Base-by-base conservation (phyloP, 331 rosid species). In the Pyrus hybrid region DNA sequence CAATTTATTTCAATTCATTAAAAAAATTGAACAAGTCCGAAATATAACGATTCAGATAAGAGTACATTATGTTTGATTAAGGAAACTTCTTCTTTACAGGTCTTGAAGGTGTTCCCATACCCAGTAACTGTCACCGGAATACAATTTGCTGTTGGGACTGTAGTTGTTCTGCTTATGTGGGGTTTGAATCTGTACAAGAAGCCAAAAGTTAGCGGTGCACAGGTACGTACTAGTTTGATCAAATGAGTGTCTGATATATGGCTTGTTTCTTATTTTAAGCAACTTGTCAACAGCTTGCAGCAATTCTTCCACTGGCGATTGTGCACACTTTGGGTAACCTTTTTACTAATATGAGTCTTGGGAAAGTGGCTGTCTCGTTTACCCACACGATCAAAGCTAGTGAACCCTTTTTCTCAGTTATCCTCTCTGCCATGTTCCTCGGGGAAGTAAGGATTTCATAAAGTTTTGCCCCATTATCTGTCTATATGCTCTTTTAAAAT, bases 301-400 rank as follows among this genome's bases (percentile, higher is more conserved):
- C 92, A 2, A 88, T 92, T 81, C 77, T 89, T 56, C 99, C 97
- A 16, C 58, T 95, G 87, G 97, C 99, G 51, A 2, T 85, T 56
- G 93, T 92, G 26, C 99, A 95, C 80, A 84, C 93, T 3, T 81
- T 92, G 79, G 99, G 99, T 30, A 95, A 92, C 70, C 89, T 92
- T 79, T 95, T 95, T 72, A 92, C 97, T 14, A 95, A 95, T 62
- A 83, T 90, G 97, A 95, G 99, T 86, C 99, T 92, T 60, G 99
- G 99, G 73, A 92, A 67, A 79, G 99, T 94, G 23, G 90, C 99
- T 9, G 97, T 94, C 62, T 94, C 99, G 13, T 94, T 94, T 77
- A 94, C 99, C 67, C 99, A 94, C 79, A 94, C 99, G 3, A 86
- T 94, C 30, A 94, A 92, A 87, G 97, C 99, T 32, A 83, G 77